Conservation (phyloP, 2,329 filamentous ascomycete species). For the Aspergillus terreus region DNA sequence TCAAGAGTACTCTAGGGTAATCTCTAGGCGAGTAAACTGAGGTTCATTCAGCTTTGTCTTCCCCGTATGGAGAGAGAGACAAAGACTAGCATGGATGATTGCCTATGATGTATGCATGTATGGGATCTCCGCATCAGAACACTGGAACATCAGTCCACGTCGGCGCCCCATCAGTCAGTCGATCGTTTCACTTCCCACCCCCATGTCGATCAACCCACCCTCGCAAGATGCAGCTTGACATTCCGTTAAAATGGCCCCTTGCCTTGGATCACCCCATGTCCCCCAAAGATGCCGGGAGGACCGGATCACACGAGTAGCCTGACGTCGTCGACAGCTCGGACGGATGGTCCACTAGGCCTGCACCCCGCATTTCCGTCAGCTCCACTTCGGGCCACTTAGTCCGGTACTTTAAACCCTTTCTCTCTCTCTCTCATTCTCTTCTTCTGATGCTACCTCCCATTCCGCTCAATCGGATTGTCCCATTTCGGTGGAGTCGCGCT, state of each 20-base stretch:
- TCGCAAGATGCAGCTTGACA: not conserved
- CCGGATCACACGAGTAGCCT: constrained; percentile 30
- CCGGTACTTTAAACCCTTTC: constrained; percentile 6
- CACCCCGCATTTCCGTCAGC: constrained; percentile 34
- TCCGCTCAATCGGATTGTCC: not conserved
- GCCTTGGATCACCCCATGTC: not conserved
- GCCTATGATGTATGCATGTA: not conserved
- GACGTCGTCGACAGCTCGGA: constrained; percentile 23
- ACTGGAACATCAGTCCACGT: not conserved
- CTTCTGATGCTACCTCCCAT: not conserved
- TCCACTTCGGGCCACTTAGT: constrained; percentile 13
- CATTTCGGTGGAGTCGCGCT: not conserved
- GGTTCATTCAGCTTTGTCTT: no score
- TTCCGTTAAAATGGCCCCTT: not conserved
- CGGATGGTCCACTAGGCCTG: constrained; percentile 25
- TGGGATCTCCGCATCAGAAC: not conserved
- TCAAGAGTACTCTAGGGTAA: not conserved
- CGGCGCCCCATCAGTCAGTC: not conserved
- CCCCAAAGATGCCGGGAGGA: constrained; percentile 13
- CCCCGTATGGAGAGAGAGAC: no score
- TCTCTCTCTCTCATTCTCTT: not conserved
- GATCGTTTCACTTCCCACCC: not conserved
- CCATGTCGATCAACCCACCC: not conserved
- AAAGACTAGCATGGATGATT: not conserved
- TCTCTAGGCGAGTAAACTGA: no score